Percentiles rank a stretch among this genome's conserved stretches.
These are phyloP conservation scores for Microascus cirrosus DNA, from an alignment of 2,329 filamentous ascomycete genomes.

Conservation along the genomic window DNA sequence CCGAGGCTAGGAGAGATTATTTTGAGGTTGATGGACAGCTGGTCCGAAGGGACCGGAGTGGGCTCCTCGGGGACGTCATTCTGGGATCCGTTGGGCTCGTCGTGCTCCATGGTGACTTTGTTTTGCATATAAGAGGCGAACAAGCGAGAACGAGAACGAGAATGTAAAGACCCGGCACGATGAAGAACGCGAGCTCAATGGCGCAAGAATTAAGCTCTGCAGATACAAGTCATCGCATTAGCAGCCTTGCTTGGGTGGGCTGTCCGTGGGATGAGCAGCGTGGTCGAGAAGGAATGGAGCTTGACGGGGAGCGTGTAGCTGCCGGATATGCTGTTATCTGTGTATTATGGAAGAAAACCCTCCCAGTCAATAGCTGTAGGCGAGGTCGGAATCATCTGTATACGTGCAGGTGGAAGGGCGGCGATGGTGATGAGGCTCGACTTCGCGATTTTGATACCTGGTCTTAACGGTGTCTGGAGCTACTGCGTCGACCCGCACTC, in stretches of 20 bases:
- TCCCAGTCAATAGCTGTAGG: too few relatives aligned
- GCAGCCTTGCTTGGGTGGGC: too few relatives aligned
- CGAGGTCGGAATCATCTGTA: too few relatives aligned
- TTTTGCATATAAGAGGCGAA: background rate
- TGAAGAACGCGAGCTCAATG: background rate
- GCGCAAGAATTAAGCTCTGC: too few relatives aligned
- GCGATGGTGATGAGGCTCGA: background rate
- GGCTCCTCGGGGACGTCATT: background rate
- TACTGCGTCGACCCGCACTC: too few relatives aligned
- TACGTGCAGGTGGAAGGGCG: background rate
- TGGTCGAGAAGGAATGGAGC: too few relatives aligned
- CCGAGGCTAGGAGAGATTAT: constrained; percentile 47
- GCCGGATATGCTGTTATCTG: too few relatives aligned
- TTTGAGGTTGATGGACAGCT: constrained; percentile 40
- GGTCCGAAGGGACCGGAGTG: constrained; percentile 13
- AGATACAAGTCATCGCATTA: too few relatives aligned
- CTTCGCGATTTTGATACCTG: background rate
- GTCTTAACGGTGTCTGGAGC: background rate
- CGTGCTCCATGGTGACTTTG: constrained; percentile 1
- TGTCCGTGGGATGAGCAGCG: too few relatives aligned
- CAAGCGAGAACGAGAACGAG: background rate
- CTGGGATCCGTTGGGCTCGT: background rate
- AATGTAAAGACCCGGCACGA: background rate
- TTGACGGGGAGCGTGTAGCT: too few relatives aligned
- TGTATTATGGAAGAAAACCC: too few relatives aligned